These are phyloP conservation scores for Vanrija sp. DNA, from an alignment of 1,284 basidiomycete species.

Conservation along the genomic window DNA sequence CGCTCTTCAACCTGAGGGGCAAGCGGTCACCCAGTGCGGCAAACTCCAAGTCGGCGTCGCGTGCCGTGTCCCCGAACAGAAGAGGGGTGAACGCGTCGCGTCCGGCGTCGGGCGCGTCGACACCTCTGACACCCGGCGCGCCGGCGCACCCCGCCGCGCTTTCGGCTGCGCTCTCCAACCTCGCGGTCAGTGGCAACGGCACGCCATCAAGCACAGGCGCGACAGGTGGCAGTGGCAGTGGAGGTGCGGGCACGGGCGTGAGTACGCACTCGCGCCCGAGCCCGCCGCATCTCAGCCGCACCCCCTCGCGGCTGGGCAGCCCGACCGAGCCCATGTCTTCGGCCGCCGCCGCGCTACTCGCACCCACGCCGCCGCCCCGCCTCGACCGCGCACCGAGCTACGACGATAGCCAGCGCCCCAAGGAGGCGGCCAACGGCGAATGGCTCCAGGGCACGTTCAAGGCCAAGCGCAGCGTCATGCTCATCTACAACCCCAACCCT, in stretches of 20 bases:
- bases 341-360: too few species aligned
- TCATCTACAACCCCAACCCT: constrained; percentile 22
- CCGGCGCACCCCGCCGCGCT: constrained; percentile 3
- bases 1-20: constrained; percentile 13
- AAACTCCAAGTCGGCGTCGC: not conserved
- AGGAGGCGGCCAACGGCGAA: constrained; percentile 3
- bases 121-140: not conserved
- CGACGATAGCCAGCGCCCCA: not conserved
- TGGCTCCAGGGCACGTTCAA: constrained; percentile 1
- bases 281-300: too few species aligned
- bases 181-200: constrained; percentile 3
- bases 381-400: constrained; percentile 4
- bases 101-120: constrained; percentile 1
- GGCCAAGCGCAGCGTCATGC: constrained; percentile 2
- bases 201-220: not conserved
- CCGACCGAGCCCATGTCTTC: too few species aligned
- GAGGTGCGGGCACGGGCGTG: too few species aligned
- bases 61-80: not conserved
- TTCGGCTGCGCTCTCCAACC: constrained; percentile 12
- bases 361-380: not conserved
- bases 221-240: not conserved
- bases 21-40: not conserved
- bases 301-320: too few species aligned
- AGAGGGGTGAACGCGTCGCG: too few species aligned
- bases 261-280: too few species aligned